Conservation (phyloP, 805 yeast genomes). For the Hanseniaspora guilliermondii region DNA sequence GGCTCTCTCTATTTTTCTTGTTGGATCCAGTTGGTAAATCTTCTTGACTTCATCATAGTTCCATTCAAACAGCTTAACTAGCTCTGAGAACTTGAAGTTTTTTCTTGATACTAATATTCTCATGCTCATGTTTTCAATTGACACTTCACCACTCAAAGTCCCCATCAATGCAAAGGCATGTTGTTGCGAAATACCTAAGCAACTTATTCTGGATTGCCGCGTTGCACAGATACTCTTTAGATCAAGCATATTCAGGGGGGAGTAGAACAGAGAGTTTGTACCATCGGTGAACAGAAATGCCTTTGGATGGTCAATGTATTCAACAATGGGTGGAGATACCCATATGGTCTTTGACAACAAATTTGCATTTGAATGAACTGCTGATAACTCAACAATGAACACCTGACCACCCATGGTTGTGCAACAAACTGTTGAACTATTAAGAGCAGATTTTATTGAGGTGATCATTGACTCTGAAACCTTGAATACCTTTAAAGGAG, state of each 20-base stretch:
- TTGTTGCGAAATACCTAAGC: constrained; percentile 30
- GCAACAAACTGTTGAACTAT: constrained; percentile 23
- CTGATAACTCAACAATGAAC: constrained; percentile 28
- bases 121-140: constrained; percentile 32
- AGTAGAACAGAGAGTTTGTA: constrained; percentile 20
- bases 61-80: constrained; percentile 21
- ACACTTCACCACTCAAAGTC: constrained; percentile 38
- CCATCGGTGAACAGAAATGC: constrained; percentile 35
- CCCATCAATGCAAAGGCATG: constrained; percentile 41
- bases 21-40: constrained; percentile 33
- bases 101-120: constrained; percentile 21
- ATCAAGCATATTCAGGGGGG: constrained; percentile 2
- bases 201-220: constrained; percentile 32
- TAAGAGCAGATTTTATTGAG: constrained; percentile 31
- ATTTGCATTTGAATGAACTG: constrained; percentile 24
- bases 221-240: constrained; percentile 14
- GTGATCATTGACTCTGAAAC: constrained; percentile 12
- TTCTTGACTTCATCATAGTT: constrained; percentile 32
- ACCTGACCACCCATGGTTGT: constrained; percentile 35
- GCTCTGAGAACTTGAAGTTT: background rate
- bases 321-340: constrained; percentile 19
- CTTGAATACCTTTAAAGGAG: constrained; percentile 13
- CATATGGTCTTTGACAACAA: constrained; percentile 26
- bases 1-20: constrained; percentile 28
- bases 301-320: constrained; percentile 27